Evolutionary conservation across 352 stramenopile species (phyloP).

Genomic region (Phytophthora kernoviae): DNA sequence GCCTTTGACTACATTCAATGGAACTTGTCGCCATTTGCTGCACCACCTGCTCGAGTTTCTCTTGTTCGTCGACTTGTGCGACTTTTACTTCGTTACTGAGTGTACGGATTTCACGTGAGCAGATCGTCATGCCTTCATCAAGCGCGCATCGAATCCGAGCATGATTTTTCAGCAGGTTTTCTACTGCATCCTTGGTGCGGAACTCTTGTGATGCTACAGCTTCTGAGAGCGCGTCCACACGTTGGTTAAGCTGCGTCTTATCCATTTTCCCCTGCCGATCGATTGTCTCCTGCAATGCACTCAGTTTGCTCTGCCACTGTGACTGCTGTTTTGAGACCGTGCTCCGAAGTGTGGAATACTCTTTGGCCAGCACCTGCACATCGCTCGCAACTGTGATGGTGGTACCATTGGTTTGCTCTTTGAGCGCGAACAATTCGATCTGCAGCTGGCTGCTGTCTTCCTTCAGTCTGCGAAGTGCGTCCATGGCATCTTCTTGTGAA

Average conservation of each 20-base stretch:
- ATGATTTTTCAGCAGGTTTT: constrained; percentile 60
- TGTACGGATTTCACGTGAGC: constrained; percentile 51
- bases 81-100: constrained; percentile 51
- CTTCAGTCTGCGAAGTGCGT: constrained; percentile 46
- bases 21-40: constrained; percentile 37
- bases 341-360: constrained; percentile 37
- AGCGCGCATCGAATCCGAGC: constrained; percentile 51
- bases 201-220: constrained; percentile 44
- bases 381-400: constrained; percentile 45
- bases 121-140: constrained; percentile 63
- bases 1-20: constrained; percentile 36
- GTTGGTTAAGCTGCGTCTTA: constrained; percentile 47
- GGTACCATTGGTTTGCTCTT: constrained; percentile 34
- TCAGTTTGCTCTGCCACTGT: constrained; percentile 48
- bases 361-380: constrained; percentile 51
- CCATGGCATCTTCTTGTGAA: constrained; percentile 51
- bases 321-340: constrained; percentile 43
- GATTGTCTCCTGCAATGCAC: constrained; percentile 45
- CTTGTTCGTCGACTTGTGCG: constrained; percentile 38
- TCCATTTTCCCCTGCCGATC: constrained; percentile 57
- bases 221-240: constrained; percentile 49
- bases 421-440: constrained; percentile 42
- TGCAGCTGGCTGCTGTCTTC: constrained; percentile 46
- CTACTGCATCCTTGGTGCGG: constrained; percentile 46
- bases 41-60: constrained; percentile 34